Conservation (phyloP, 78 protist genomes). For the Polysphondylium violaceum region DNA sequence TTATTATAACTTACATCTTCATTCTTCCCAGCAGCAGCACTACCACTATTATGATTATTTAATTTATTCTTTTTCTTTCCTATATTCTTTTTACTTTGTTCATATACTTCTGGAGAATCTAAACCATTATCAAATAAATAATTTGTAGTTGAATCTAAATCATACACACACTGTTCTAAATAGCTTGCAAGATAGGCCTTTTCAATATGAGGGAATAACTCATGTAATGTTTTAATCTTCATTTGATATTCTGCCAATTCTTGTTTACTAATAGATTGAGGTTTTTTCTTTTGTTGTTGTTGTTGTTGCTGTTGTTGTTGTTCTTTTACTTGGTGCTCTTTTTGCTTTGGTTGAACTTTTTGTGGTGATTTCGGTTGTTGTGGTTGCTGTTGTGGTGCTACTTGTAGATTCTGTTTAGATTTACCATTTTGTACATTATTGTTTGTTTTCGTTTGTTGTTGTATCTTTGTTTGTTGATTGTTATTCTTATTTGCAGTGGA, state of each 20-base stretch:
- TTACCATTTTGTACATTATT: too few species aligned
- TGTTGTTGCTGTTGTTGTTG: constrained; percentile 22
- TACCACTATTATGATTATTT: constrained; percentile 1
- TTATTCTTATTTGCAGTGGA: neutral
- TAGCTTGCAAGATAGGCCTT: too few species aligned
- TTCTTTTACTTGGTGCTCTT: too few species aligned
- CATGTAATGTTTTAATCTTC: neutral
- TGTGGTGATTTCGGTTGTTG: too few species aligned
- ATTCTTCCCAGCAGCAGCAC: neutral
- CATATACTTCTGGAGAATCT: neutral
- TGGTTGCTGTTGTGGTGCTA: neutral
- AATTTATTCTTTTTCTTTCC: neutral
- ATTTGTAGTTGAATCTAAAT: neutral
- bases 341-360: too few species aligned
- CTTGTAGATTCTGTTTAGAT: neutral
- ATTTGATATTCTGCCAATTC: neutral
- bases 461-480: neutral
- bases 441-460: neutral
- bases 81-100: neutral
- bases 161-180: neutral
- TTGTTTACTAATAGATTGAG: neutral
- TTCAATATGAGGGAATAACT: too few species aligned
- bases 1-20: neutral
- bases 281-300: neutral
- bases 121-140: neutral